phyloP scores from a whole-genome alignment of 805 yeast species.

The Yamadazyma takamatsuzukensis region DNA sequence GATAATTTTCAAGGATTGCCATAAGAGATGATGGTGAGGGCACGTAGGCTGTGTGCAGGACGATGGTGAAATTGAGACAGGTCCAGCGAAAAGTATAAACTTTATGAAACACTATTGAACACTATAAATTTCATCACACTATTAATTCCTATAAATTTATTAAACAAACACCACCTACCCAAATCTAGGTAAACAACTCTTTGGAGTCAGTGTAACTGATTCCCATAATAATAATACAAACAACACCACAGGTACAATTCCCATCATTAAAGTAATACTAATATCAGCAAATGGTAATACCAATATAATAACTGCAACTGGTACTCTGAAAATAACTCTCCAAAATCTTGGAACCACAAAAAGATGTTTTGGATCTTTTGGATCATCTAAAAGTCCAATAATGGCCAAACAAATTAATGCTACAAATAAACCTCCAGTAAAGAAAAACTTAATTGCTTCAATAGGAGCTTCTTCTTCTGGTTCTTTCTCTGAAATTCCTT shows the following conservation, averaged over 20 bases:
- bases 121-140: neutral
- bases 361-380: conserved; percentile 34
- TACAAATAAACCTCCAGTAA: conserved; percentile 51
- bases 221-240: conserved; percentile 35
- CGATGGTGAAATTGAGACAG: too few species aligned
- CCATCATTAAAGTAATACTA: conserved; percentile 37
- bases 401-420: conserved; percentile 36
- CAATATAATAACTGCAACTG: conserved; percentile 35
- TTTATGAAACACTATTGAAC: too few species aligned
- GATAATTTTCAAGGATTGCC: too few species aligned
- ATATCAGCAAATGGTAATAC: conserved; percentile 45
- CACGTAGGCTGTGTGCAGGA: conserved; percentile 19
- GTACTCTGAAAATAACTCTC: conserved; percentile 40
- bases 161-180: too few species aligned
- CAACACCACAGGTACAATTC: conserved; percentile 36
- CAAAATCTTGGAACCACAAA: conserved; percentile 30
- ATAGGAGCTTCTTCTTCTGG: conserved; percentile 27
- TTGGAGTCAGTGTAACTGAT: conserved; percentile 26
- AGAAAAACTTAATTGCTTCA: conserved; percentile 45
- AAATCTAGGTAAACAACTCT: conserved; percentile 4
- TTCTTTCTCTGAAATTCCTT: conserved; percentile 4
- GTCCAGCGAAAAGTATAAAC: too few species aligned
- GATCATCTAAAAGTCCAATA: conserved; percentile 43
- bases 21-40: too few species aligned
- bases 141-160: too few species aligned